Percentiles rank a stretch among this genome's conserved stretches.
Evolutionary conservation across 768 basidiomycete species (phyloP).

Genomic region (Lactarius sanguifluus): DNA sequence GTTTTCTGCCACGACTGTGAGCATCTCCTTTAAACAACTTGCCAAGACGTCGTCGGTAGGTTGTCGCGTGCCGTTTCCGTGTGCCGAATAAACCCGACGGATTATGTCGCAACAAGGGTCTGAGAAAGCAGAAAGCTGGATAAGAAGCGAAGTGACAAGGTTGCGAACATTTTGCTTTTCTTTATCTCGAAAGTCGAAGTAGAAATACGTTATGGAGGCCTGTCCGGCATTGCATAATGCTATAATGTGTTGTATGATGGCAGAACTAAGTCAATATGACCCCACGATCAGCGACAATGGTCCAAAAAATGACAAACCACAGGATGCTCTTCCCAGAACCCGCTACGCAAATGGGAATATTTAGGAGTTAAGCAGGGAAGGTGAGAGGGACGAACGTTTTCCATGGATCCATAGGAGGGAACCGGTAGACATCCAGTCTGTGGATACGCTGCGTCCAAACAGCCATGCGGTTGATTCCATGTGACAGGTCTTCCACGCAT

Average conservation of each 20-base stretch:
- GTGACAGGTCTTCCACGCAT: neutral
- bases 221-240: neutral
- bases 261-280: no score
- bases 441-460: neutral
- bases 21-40: slow-evolving; percentile 5
- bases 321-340: neutral
- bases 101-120: neutral
- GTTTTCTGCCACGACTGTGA: neutral
- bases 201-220: neutral
- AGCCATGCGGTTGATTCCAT: neutral
- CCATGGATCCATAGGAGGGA: slow-evolving; percentile 12
- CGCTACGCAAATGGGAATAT: neutral
- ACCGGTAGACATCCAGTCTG: neutral
- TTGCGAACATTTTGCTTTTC: neutral
- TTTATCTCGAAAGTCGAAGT: neutral
- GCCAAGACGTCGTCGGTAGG: neutral
- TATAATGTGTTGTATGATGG: no score
- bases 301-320: neutral
- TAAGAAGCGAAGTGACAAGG: neutral
- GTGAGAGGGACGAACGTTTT: neutral
- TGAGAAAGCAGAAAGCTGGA: neutral
- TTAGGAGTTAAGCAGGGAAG: neutral
- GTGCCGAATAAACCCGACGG: neutral
- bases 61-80: no score
- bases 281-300: neutral